Base-by-base conservation (phyloP, 257 asterid species). In the Lycium ferocissimum region DNA sequence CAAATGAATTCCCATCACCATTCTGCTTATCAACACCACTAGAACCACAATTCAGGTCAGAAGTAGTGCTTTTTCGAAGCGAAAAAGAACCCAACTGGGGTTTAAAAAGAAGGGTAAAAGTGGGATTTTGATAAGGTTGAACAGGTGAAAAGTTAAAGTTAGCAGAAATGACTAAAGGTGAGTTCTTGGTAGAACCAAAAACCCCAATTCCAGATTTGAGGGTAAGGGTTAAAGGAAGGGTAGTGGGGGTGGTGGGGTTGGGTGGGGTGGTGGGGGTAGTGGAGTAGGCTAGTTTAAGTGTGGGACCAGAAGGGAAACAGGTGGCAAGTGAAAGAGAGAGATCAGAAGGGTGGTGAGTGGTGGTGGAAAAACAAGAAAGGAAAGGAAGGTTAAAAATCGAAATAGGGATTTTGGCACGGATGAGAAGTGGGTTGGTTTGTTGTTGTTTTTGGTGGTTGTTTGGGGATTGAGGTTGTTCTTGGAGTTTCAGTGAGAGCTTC, bases 181-280 rank as follows among this genome's bases (percentile, higher is more conserved):
- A 94, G 82, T 89, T 90, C 54, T 85, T 92, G 33, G 99, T 97
- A 20, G 99, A 95, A 15, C 99, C 99, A 69, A 89, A 93, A 38
- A 92, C 86, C 40, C 99, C 98, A n/a, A 94, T 91, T 43, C 98
- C 98, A 11, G 99, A 95, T 87, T 92, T 95, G 56, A 94, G 95
- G 0, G 96, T 83, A 37, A 94, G 93, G 17, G 89, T 89, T 7
- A 93, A 70, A 11, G 97, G 98, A 2, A 95, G 92, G 59, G 87
- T 7, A 73, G 84, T 5, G 79, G 43, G 2, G 58, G 49, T 12
- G 26, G 92, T 6, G 58, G 86, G 5, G 86, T 85, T 38, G 40
- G 91, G 56, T 82, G 90, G 5, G 83, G 88, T 0, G 83, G 84
- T 1, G 37, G 89, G 14, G 84, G 51, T 17, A 88, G 93, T 79